Evolutionary conservation across 768 basidiomycete species (phyloP).

Genomic region (Ramaria sp.): DNA sequence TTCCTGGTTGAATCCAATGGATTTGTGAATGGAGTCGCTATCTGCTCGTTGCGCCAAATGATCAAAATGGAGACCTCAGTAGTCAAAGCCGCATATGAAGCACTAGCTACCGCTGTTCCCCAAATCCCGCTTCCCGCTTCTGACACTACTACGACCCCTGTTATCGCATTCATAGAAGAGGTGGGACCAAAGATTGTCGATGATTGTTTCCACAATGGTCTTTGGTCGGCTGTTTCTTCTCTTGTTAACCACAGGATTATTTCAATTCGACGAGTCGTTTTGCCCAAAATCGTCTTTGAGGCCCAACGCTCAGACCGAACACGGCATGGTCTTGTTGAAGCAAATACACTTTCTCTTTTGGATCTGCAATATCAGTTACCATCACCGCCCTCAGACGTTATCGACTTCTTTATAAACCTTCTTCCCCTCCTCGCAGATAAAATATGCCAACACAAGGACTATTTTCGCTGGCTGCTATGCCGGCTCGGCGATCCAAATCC

Average conservation of each 20-base stretch:
- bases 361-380: conserved; percentile 12
- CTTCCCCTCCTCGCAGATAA: conserved; percentile 12
- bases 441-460: conserved; percentile 10
- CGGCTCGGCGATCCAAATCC: conserved; percentile 13
- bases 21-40: conserved; percentile 12
- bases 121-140: conserved; percentile 10
- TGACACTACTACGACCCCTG: conserved; percentile 4
- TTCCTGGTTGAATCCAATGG: conserved; percentile 12
- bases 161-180: conserved; percentile 13
- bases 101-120: conserved; percentile 11
- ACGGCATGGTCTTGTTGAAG: conserved; percentile 15
- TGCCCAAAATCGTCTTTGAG: conserved; percentile 13
- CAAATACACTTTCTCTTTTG: conserved; percentile 11
- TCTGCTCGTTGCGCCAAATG: conserved; percentile 14
- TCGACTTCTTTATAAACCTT: conserved; percentile 12
- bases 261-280: conserved; percentile 11
- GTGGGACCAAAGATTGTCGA: conserved; percentile 14
- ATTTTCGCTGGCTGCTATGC: conserved; percentile 12
- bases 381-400: conserved; percentile 13
- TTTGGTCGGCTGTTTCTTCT: conserved; percentile 12
- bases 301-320: conserved; percentile 13
- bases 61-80: conserved; percentile 12
- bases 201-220: conserved; percentile 15
- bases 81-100: conserved; percentile 13
- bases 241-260: conserved; percentile 13